Percentiles rank a stretch among this genome's conserved stretches.
phyloP scores from a whole-genome alignment of 768 basidiomycete genomes.

The Kwoniella heveanensis region DNA sequence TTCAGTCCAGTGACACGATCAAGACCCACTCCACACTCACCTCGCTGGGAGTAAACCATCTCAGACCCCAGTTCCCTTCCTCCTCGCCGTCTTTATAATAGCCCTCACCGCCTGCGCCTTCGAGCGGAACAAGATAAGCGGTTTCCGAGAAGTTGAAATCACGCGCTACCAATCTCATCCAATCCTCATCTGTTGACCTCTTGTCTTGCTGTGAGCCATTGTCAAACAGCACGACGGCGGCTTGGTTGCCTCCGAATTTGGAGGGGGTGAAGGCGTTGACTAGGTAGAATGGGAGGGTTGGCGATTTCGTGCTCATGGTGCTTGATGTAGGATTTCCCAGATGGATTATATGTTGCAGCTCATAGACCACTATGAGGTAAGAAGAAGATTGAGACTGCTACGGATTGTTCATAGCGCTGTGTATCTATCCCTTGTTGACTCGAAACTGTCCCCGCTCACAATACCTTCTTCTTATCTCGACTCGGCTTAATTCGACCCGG shows the following conservation, averaged over 20 bases:
- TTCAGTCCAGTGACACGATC: no score
- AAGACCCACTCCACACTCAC: no score
- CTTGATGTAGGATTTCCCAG: no score
- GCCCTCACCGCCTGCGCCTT: no score
- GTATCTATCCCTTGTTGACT: no score
- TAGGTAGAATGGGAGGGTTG: slow-evolving; percentile 29
- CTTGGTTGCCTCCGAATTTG: slow-evolving; percentile 35
- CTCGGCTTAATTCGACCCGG: no score
- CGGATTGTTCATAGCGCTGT: no score
- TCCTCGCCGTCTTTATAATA: not conserved
- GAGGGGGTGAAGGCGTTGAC: slow-evolving; percentile 39
- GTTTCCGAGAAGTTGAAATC: slow-evolving; percentile 43
- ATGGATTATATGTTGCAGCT: no score
- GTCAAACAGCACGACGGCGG: slow-evolving; percentile 35
- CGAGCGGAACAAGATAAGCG: slow-evolving; percentile 30
- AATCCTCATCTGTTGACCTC: slow-evolving; percentile 22
- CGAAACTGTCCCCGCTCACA: no score
- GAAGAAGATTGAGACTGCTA: no score
- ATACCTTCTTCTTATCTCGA: no score
- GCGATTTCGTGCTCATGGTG: not conserved
- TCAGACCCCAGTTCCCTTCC: slow-evolving; percentile 29
- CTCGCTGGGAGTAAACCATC: slow-evolving; percentile 40
- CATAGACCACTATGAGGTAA: no score
- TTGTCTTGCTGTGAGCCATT: slow-evolving; percentile 5
- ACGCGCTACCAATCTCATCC: slow-evolving; percentile 21